phyloP scores from a whole-genome alignment of 129 eudicot species.

The Arctium lappa region DNA sequence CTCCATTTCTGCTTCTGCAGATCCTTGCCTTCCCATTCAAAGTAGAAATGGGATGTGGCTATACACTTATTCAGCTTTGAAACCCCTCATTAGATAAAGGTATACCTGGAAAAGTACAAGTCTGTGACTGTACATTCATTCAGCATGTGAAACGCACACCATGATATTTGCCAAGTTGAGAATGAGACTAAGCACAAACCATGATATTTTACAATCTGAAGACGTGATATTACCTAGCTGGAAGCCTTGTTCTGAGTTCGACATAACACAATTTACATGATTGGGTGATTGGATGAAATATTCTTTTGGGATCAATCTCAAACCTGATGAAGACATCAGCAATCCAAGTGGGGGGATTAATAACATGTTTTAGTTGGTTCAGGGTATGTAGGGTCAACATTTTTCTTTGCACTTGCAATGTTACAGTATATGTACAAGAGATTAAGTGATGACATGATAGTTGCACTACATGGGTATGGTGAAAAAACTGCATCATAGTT shows the following conservation, averaged over 20 bases:
- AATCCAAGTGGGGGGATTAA: background rate
- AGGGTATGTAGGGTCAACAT: background rate
- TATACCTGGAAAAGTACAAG: no score
- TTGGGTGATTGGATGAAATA: background rate
- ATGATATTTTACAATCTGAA: background rate
- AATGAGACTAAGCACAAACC: no score
- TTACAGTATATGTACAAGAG: background rate
- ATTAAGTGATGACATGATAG: background rate
- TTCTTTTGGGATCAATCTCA: background rate
- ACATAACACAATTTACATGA: background rate
- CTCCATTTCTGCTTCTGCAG: no score
- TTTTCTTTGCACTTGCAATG: background rate
- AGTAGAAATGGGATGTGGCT: no score
- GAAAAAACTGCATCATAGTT: background rate
- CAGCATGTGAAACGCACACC: no score
- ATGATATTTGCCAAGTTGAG: no score
- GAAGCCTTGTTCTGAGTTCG: background rate
- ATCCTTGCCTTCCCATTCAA: no score
- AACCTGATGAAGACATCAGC: background rate
- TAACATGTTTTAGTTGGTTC: no score
- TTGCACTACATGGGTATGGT: background rate
- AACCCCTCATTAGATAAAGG: no score
- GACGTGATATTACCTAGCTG: background rate
- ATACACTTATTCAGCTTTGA: no score
- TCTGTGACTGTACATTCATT: no score